phyloP scores from a whole-genome alignment of 441 rosid genomes.

The Jatropha podagrica region DNA sequence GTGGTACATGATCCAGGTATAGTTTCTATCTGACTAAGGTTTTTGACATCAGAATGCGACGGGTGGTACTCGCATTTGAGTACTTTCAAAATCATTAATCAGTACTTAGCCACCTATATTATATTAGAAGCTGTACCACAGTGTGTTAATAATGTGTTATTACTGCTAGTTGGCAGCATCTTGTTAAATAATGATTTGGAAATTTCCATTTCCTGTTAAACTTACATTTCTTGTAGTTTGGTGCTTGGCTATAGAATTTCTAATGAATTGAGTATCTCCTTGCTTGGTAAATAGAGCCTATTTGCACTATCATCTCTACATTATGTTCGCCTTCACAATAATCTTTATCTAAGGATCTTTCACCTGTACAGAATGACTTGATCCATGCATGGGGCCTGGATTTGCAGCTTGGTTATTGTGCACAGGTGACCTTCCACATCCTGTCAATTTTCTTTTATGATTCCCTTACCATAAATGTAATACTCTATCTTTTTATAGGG shows the following conservation, averaged over 20 bases:
- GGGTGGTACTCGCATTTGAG: background rate
- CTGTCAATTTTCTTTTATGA: background rate
- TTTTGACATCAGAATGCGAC: background rate
- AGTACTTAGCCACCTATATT: background rate
- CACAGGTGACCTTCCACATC: conserved; percentile 51
- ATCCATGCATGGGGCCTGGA: conserved; percentile 96
- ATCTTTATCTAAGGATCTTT: conserved; percentile 19
- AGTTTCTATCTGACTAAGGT: background rate
- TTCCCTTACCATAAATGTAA: conserved; percentile 19
- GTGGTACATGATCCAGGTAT: conserved; percentile 95
- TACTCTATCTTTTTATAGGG: conserved; percentile 45
- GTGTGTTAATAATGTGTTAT: background rate
- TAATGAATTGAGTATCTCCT: background rate
- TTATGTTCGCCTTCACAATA: background rate
- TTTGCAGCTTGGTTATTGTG: conserved; percentile 81
- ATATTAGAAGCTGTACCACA: background rate
- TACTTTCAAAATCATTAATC: background rate
- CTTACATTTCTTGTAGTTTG: background rate
- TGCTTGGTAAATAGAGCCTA: background rate
- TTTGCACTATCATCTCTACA: background rate
- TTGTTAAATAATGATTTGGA: background rate
- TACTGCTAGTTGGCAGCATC: background rate
- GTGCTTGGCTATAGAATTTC: background rate
- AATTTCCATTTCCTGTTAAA: background rate
- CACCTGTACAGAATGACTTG: conserved; percentile 67